Evolutionary conservation across 2,329 filamentous ascomycete species (phyloP).

Genomic region (Orbilia quercus): DNA sequence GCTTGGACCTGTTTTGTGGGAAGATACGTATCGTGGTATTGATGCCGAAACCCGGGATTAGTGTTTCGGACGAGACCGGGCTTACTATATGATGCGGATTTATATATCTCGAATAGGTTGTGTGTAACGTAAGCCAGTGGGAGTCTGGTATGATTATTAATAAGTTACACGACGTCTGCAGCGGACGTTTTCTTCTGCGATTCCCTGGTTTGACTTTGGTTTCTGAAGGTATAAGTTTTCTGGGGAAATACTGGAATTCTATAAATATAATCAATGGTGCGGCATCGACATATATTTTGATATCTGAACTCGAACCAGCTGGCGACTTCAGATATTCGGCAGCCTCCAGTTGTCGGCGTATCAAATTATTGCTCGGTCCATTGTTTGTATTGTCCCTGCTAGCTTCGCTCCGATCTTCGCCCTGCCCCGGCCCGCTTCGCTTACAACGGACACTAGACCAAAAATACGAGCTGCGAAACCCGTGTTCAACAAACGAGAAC

Average conservation of each 20-base stretch:
- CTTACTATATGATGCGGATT: conserved; percentile 60
- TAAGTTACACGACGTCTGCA: neutral
- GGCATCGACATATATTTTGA: no score
- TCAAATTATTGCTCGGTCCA: no score
- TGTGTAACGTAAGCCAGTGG: neutral
- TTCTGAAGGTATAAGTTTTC: no score
- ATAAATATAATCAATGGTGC: no score
- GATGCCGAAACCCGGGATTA: conserved; percentile 80
- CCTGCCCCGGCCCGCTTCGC: neutral
- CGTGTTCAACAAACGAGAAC: neutral
- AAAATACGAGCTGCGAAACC: conserved; percentile 8
- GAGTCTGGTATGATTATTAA: neutral
- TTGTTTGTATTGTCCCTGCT: neutral
- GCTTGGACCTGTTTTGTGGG: conserved; percentile 70
- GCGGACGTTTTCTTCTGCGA: no score
- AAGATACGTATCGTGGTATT: conserved; percentile 69
- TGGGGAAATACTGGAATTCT: neutral
- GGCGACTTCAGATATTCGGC: no score
- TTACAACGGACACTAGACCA: conserved; percentile 14
- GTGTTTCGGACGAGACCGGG: conserved; percentile 91
- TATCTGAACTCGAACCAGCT: no score
- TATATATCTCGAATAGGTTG: neutral
- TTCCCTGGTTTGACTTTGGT: no score
- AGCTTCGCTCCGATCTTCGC: neutral
- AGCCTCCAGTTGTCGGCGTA: no score